Conservation (phyloP, 768 basidiomycete species). For the Kwoniella dejecticola region DNA sequence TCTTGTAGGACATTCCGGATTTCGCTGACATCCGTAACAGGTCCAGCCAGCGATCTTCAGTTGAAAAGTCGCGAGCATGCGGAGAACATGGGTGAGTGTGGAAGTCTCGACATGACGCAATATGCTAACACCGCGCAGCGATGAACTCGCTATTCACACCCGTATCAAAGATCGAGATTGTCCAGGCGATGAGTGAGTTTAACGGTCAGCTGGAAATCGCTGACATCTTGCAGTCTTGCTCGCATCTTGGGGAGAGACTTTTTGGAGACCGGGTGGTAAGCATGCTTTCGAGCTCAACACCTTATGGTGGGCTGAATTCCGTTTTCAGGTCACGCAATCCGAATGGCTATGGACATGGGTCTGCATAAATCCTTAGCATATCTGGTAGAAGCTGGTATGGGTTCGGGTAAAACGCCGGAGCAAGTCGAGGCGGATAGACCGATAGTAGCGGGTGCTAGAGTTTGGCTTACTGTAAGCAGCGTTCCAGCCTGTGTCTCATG, state of each 20-base stretch:
- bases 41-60: constrained; percentile 34
- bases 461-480: constrained; percentile 43
- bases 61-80: constrained; percentile 36
- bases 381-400: constrained; percentile 41
- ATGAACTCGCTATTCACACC: constrained; percentile 48
- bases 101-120: background rate
- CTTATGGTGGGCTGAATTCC: background rate
- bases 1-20: background rate
- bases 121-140: constrained; percentile 12
- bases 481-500: background rate
- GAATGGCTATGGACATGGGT: constrained; percentile 48
- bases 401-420: constrained; percentile 30
- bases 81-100: constrained; percentile 45
- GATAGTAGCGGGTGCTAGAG: constrained; percentile 41
- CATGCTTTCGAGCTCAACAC: background rate
- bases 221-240: constrained; percentile 35
- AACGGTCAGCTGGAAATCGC: background rate
- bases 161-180: constrained; percentile 41
- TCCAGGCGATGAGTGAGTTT: constrained; percentile 41
- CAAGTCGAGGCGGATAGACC: constrained; percentile 36
- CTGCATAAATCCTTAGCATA: constrained; percentile 39
- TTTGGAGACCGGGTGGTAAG: constrained; percentile 45
- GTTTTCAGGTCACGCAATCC: constrained; percentile 36
- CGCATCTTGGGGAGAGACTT: constrained; percentile 46
- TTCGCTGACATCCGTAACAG: background rate